Conservation (phyloP, 495 filamentous ascomycete genomes). For the Chaetomium tenue region DNA sequence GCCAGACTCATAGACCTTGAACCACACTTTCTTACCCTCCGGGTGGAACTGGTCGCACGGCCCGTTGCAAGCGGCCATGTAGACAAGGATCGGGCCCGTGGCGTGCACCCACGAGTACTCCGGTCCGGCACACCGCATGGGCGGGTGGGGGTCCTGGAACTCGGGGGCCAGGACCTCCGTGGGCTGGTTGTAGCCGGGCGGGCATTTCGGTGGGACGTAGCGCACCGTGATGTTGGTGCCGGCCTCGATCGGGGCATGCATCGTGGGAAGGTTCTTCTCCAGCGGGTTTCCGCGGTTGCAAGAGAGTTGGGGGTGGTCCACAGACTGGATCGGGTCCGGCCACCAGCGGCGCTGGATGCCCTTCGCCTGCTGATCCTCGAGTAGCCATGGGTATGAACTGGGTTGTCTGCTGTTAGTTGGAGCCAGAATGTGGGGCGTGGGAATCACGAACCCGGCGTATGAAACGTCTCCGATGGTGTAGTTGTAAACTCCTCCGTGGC, state of each 20-base stretch:
- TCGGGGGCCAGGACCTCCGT: not conserved
- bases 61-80: constrained; percentile 42
- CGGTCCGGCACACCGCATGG: constrained; percentile 1
- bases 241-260: constrained; percentile 41
- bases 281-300: constrained; percentile 46
- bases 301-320: constrained; percentile 40
- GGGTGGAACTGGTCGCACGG: constrained; percentile 4
- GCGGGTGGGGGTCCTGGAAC: not conserved
- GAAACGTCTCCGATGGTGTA: constrained; percentile 3
- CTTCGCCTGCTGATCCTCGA: not conserved
- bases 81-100: constrained; percentile 45
- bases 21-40: constrained; percentile 1
- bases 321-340: constrained; percentile 44
- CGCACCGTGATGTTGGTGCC: constrained; percentile 48
- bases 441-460: not conserved
- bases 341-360: constrained; percentile 16
- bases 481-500: constrained; percentile 8
- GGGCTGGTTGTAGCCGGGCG: not conserved
- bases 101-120: constrained; percentile 43
- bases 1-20: constrained; percentile 8
- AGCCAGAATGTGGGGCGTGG: not conserved
- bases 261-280: constrained; percentile 16
- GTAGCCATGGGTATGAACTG: constrained; percentile 7
- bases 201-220: constrained; percentile 37
- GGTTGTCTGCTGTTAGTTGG: not conserved